Evolutionary conservation across 1,284 basidiomycete species (phyloP).

Genomic region (Trametes polyzona): DNA sequence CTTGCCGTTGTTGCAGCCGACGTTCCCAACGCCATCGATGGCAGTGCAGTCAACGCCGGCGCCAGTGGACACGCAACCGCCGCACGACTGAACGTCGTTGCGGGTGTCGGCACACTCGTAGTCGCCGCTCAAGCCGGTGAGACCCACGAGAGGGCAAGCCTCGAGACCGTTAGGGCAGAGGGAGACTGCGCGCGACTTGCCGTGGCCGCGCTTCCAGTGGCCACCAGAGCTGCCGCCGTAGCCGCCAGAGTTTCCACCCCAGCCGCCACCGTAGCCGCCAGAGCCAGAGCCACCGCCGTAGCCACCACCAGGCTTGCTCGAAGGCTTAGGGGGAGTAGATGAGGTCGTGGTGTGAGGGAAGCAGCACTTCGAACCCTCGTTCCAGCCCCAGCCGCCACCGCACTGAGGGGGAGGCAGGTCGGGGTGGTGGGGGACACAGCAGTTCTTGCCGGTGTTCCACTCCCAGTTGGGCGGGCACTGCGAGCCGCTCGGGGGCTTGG

Average conservation of each 20-base stretch:
- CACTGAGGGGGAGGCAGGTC: constrained; percentile 55
- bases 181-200: constrained; percentile 42
- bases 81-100: constrained; percentile 67
- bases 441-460: constrained; percentile 43
- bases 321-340: constrained; percentile 41
- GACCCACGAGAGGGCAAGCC: constrained; percentile 62
- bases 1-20: constrained; percentile 63
- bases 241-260: constrained; percentile 4
- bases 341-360: constrained; percentile 42
- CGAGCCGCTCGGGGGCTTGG: constrained; percentile 51
- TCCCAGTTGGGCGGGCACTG: constrained; percentile 45
- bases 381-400: constrained; percentile 51
- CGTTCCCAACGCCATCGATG: constrained; percentile 66
- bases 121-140: constrained; percentile 42
- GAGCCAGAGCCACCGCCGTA: constrained; percentile 19
- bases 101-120: constrained; percentile 67
- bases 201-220: constrained; percentile 39
- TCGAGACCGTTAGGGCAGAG: constrained; percentile 62
- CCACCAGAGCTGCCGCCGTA: constrained; percentile 17
- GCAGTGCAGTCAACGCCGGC: constrained; percentile 73
- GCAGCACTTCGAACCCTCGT: constrained; percentile 44
- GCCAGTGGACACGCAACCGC: constrained; percentile 69
- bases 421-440: constrained; percentile 49
- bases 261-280: constrained; percentile 18
- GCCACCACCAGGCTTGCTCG: constrained; percentile 28